Conservation (phyloP, 73 alveolate species). For the Tetrahymena malaccensis region DNA sequence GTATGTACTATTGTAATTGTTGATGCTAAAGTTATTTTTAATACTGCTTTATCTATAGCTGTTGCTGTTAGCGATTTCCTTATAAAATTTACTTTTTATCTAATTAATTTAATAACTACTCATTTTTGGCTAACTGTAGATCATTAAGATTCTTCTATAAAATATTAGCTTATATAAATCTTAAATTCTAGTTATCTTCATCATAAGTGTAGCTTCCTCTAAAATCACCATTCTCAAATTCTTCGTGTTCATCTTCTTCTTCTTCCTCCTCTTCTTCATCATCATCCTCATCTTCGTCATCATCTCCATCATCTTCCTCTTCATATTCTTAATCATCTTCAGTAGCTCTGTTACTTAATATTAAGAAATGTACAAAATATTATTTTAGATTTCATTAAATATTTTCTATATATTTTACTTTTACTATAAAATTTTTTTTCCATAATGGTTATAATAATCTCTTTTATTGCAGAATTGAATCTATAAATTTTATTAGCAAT, state of each 20-base stretch:
- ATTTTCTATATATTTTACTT: not conserved
- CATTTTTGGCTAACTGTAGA: not conserved
- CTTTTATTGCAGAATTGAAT: not conserved
- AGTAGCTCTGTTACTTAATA: not conserved
- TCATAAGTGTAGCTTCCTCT: not conserved
- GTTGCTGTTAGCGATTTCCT: not conserved
- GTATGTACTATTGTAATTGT: not conserved
- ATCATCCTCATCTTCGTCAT: not conserved
- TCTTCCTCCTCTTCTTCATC: not conserved
- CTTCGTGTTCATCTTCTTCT: not conserved
- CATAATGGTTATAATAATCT: not conserved
- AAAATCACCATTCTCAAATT: not conserved
- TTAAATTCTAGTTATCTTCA: not conserved
- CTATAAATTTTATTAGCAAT: not conserved
- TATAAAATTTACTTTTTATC: not conserved
- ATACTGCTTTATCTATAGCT: not conserved
- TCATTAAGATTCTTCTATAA: not conserved
- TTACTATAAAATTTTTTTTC: not conserved
- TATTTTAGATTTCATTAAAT: too few species aligned
- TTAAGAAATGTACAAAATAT: too few species aligned
- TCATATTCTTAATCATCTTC: not conserved
- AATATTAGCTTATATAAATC: not conserved
- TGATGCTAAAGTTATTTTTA: not conserved
- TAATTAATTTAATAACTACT: not conserved
- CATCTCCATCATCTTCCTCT: not conserved